Evolutionary conservation across 257 asterid species (phyloP).

Genomic region (Penstemon barbatus): DNA sequence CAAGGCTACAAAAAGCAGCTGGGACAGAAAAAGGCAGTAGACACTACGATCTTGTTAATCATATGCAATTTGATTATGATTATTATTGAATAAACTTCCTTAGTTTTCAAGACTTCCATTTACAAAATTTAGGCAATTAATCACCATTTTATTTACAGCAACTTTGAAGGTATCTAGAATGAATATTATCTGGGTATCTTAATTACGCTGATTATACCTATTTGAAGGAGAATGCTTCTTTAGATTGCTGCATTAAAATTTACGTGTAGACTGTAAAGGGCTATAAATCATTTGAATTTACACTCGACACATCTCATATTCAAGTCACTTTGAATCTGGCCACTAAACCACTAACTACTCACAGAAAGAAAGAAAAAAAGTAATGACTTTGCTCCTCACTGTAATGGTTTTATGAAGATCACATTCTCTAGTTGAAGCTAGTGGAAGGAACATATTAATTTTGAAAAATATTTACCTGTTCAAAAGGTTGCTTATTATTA

Average conservation of each 20-base stretch:
- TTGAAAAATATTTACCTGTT: too few relatives aligned
- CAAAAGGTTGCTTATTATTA: too few relatives aligned
- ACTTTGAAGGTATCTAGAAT: constrained; percentile 2
- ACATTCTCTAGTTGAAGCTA: not conserved
- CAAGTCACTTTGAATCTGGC: not conserved
- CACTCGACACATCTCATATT: not conserved
- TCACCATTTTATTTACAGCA: not conserved
- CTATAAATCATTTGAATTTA: not conserved
- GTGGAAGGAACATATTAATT: too few relatives aligned
- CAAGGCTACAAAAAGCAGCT: not conserved
- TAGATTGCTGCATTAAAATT: not conserved
- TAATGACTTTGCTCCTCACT: too few relatives aligned
- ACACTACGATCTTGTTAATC: not conserved
- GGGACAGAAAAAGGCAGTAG: not conserved
- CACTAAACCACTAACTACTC: not conserved
- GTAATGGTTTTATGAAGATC: too few relatives aligned
- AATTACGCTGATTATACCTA: not conserved
- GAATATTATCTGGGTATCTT: constrained; percentile 1
- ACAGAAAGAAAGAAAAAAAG: not conserved
- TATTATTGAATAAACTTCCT: not conserved
- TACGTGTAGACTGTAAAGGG: not conserved
- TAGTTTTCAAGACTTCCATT: not conserved
- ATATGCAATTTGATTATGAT: not conserved
- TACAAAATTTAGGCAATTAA: not conserved
- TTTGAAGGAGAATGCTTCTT: not conserved